Percentiles rank a stretch among this genome's conserved stretches.
Evolutionary conservation across 768 basidiomycete genomes (phyloP).

Genomic region (Mrakia hoshinonis): DNA sequence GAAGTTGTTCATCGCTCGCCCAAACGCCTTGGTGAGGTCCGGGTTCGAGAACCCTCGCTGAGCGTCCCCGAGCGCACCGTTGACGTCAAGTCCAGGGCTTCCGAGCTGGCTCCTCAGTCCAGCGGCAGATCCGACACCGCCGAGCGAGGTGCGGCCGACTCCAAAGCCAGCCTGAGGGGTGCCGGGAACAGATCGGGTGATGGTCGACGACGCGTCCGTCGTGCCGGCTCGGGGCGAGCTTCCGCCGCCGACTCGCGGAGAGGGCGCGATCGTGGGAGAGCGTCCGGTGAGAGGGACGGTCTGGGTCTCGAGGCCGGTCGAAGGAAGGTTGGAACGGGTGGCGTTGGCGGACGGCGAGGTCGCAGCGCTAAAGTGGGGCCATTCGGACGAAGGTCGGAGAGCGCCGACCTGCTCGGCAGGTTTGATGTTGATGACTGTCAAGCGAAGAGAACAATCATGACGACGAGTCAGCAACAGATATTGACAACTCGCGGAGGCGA

Average conservation of each 20-base stretch:
- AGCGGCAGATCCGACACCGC: slow-evolving; percentile 8
- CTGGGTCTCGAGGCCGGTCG: slow-evolving; percentile 32
- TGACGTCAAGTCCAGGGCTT: slow-evolving; percentile 8
- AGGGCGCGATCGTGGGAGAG: slow-evolving; percentile 24
- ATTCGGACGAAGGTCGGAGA: slow-evolving; percentile 8
- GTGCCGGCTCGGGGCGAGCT: slow-evolving; percentile 5
- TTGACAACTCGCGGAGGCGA: neutral
- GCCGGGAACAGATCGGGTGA: slow-evolving; percentile 40
- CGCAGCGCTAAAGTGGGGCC: slow-evolving; percentile 9
- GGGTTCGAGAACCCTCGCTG: slow-evolving; percentile 41
- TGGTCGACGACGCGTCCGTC: slow-evolving; percentile 16
- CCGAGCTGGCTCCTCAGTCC: slow-evolving; percentile 3
- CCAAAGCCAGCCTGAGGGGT: slow-evolving; percentile 36
- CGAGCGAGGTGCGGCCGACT: slow-evolving; percentile 6
- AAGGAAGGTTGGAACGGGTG: slow-evolving; percentile 14
- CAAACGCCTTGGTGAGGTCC: slow-evolving; percentile 40
- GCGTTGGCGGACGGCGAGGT: slow-evolving; percentile 22
- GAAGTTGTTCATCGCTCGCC: slow-evolving; percentile 29
- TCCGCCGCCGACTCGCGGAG: slow-evolving; percentile 24
- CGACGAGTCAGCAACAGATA: neutral
- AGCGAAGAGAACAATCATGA: neutral
- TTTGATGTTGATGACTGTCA: slow-evolving; percentile 20
- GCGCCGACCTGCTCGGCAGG: slow-evolving; percentile 6
- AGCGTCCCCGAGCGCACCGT: slow-evolving; percentile 7
- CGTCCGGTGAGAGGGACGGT: slow-evolving; percentile 29